Evolutionary conservation across 1,284 basidiomycete genomes (phyloP).

Genomic region (Ceratobasidium sp.): DNA sequence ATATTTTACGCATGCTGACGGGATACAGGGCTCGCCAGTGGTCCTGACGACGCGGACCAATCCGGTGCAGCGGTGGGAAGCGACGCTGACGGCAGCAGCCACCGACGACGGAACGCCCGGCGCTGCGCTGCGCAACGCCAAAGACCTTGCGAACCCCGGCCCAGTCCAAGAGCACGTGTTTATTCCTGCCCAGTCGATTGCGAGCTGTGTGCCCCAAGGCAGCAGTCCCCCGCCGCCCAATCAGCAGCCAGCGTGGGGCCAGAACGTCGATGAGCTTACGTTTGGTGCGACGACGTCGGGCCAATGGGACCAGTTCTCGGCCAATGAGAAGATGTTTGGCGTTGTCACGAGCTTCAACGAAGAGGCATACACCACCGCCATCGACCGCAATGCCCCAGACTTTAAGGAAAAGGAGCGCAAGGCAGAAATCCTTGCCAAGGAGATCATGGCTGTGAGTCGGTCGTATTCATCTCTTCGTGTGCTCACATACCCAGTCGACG

Average conservation of each 20-base stretch:
- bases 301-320: slow-evolving; percentile 95
- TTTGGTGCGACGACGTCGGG: slow-evolving; percentile 60
- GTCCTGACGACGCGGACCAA: slow-evolving; percentile 71
- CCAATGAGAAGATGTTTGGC: slow-evolving; percentile 92
- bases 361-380: slow-evolving; percentile 92
- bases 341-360: slow-evolving; percentile 93
- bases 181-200: slow-evolving; percentile 72
- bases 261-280: slow-evolving; percentile 66
- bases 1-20: slow-evolving; percentile 41
- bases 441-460: slow-evolving; percentile 81
- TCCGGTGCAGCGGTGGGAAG: slow-evolving; percentile 71
- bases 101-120: slow-evolving; percentile 68
- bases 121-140: slow-evolving; percentile 75
- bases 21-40: slow-evolving; percentile 69
- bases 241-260: too few species aligned
- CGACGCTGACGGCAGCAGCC: slow-evolving; percentile 66
- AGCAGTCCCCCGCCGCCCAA: slow-evolving; percentile 46
- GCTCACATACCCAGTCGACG: slow-evolving; percentile 55
- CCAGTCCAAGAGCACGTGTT: slow-evolving; percentile 70
- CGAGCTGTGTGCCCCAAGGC: slow-evolving; percentile 71
- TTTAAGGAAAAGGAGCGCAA: slow-evolving; percentile 88
- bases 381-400: slow-evolving; percentile 84
- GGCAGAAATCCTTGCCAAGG: slow-evolving; percentile 87
- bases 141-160: slow-evolving; percentile 66
- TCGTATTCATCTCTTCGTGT: slow-evolving; percentile 16